phyloP scores from a whole-genome alignment of 331 rosid genomes.

The Quercus lobata region DNA sequence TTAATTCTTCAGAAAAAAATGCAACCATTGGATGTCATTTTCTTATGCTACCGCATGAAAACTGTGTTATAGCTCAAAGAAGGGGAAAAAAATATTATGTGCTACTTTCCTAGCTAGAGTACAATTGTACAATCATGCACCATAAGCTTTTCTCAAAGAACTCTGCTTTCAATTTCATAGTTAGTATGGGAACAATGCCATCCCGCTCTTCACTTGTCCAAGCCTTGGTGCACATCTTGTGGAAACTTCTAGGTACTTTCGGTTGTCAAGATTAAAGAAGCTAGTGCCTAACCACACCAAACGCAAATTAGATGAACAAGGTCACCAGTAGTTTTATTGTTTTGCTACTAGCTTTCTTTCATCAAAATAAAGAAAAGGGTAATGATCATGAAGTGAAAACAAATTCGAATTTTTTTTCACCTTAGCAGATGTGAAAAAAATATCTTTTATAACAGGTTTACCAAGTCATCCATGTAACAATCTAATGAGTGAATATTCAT shows the following conservation, averaged over 20 bases:
- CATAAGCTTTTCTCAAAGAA: background rate
- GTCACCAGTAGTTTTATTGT: background rate
- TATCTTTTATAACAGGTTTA: no score
- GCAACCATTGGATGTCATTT: no score
- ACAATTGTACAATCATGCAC: background rate
- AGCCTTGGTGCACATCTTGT: background rate
- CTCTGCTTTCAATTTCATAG: background rate
- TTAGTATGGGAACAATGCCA: background rate
- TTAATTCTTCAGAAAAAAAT: no score
- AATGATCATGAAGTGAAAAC: no score
- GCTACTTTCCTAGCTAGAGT: background rate
- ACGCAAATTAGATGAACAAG: background rate
- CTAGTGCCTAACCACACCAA: background rate
- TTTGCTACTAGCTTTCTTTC: background rate
- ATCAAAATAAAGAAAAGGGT: no score
- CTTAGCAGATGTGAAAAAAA: no score
- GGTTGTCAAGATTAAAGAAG: background rate
- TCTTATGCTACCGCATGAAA: no score
- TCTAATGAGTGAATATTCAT: no score
- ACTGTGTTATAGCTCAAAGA: background rate
- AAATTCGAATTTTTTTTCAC: no score
- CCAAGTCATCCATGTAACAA: no score
- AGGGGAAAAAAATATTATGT: background rate
- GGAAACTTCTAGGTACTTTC: constrained; percentile 31
- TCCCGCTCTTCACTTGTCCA: constrained; percentile 6